Conservation (phyloP, 2,329 filamentous ascomycete species). For the Teratosphaeria gauchensis region DNA sequence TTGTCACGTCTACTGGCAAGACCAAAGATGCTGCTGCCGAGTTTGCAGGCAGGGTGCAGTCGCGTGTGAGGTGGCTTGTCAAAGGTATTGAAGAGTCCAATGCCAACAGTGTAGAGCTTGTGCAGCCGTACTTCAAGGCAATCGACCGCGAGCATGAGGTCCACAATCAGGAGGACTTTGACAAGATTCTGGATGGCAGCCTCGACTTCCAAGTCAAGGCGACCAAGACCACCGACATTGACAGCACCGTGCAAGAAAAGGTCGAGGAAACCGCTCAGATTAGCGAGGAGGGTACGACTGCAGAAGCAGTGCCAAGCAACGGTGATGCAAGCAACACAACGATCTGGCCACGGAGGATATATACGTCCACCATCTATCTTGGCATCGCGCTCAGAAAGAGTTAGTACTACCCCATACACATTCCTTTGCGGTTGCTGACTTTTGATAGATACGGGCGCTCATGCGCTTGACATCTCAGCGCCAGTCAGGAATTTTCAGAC, state of each 20-base stretch:
- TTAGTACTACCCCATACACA: conserved; percentile 1
- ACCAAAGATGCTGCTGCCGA: conserved; percentile 75
- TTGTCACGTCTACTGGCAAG: conserved; percentile 71
- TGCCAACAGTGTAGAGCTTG: conserved; percentile 59
- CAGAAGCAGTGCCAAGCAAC: conserved; percentile 25
- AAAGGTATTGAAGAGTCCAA: conserved; percentile 70
- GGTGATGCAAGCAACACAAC: conserved; percentile 22
- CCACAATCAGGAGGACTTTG: conserved; percentile 50
- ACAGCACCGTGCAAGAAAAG: conserved; percentile 41
- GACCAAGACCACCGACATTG: conserved; percentile 45
- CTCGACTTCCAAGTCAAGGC: conserved; percentile 51
- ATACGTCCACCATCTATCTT: conserved; percentile 90
- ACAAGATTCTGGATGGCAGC: conserved; percentile 52
- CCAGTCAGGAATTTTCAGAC: conserved; percentile 80
- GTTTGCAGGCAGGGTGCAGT: conserved; percentile 90
- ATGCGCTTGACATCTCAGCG: conserved; percentile 66
- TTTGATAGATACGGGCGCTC: conserved; percentile 43
- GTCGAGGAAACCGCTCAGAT: conserved; percentile 40
- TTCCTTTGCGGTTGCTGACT: conserved; percentile 16
- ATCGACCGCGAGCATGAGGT: conserved; percentile 75
- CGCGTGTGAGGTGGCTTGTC: conserved; percentile 80
- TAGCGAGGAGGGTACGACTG: conserved; percentile 25
- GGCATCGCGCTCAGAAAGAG: conserved; percentile 60
- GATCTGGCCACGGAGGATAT: conserved; percentile 48
- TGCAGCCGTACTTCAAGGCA: conserved; percentile 86